Percentiles rank a stretch among this genome's conserved stretches.
These are phyloP conservation scores for Jackrogersella multiformis DNA, from an alignment of 495 filamentous ascomycete genomes.

Conservation along the genomic window DNA sequence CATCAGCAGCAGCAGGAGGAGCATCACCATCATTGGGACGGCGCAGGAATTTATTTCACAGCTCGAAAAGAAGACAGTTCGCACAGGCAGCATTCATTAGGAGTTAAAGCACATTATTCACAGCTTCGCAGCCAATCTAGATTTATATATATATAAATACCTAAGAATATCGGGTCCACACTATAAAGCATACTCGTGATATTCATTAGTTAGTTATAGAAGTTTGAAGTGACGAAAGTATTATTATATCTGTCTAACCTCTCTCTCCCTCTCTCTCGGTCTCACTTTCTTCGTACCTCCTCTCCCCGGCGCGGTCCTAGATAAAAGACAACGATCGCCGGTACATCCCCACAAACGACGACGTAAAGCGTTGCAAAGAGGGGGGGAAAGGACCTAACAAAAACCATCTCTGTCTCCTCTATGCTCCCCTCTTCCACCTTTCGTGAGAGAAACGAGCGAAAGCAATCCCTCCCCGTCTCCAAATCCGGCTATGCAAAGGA, in stretches of 20 bases:
- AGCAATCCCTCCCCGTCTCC: conserved; percentile 14
- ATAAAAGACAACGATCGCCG: too few relatives aligned
- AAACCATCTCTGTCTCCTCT: background rate
- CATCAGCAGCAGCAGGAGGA: background rate
- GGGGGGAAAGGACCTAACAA: background rate
- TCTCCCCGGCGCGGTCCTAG: too few relatives aligned
- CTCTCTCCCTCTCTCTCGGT: background rate
- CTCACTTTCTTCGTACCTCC: too few relatives aligned
- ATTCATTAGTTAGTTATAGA: too few relatives aligned
- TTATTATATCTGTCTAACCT: conserved; percentile 34
- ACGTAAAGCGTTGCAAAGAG: conserved; percentile 21
- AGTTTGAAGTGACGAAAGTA: conserved; percentile 26
- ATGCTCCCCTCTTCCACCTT: background rate
- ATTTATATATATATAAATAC: too few relatives aligned
- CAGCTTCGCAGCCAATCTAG: too few relatives aligned
- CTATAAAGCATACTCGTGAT: too few relatives aligned
- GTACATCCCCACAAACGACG: conserved; percentile 33
- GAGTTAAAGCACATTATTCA: conserved; percentile 7
- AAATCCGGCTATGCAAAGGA: conserved; percentile 37
- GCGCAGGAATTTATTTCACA: conserved; percentile 13
- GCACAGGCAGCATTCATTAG: conserved; percentile 27
- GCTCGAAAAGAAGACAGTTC: background rate
- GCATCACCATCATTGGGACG: conserved; percentile 8
- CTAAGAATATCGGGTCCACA: background rate
- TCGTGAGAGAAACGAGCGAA: conserved; percentile 26